Evolutionary conservation across 345 rosid genomes (phyloP).

Genomic region (Salix suchowensis): DNA sequence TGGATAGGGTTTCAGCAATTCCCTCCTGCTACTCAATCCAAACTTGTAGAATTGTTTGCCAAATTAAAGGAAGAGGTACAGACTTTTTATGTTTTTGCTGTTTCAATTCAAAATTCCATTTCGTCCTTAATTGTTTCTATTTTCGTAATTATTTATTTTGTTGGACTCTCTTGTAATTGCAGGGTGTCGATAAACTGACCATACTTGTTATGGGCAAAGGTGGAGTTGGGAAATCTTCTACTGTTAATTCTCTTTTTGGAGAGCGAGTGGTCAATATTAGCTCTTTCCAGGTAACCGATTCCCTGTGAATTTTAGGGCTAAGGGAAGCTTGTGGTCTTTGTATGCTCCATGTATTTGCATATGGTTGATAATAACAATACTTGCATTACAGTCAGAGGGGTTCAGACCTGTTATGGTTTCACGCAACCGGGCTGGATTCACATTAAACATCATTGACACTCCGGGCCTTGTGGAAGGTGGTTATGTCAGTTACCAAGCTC

Average conservation of each 20-base stretch:
- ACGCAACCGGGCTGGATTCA: constrained; percentile 67
- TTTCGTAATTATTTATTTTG: neutral
- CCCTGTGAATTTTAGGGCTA: neutral
- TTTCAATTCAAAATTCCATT: neutral
- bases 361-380: neutral
- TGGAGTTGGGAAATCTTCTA: constrained; percentile 86
- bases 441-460: constrained; percentile 69
- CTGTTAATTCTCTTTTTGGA: constrained; percentile 73
- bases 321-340: neutral
- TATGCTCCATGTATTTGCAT: neutral
- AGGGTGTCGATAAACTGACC: constrained; percentile 65
- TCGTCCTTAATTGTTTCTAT: neutral
- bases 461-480: constrained; percentile 90
- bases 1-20: constrained; percentile 80
- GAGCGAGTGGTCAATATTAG: constrained; percentile 68
- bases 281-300: constrained; percentile 58
- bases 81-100: constrained; percentile 1
- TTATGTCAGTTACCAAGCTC: constrained; percentile 68
- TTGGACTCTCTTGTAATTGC: constrained; percentile 9
- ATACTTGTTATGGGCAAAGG: constrained; percentile 88
- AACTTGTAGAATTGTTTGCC: constrained; percentile 63
- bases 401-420: constrained; percentile 74
- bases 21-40: constrained; percentile 70
- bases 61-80: constrained; percentile 69
- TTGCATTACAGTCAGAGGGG: constrained; percentile 47